Evolutionary conservation across 371 early-diverging fungal genomes (phyloP), one percentile per base, ranked within the genome.

Genomic region (Rhizopus delemar): DNA sequence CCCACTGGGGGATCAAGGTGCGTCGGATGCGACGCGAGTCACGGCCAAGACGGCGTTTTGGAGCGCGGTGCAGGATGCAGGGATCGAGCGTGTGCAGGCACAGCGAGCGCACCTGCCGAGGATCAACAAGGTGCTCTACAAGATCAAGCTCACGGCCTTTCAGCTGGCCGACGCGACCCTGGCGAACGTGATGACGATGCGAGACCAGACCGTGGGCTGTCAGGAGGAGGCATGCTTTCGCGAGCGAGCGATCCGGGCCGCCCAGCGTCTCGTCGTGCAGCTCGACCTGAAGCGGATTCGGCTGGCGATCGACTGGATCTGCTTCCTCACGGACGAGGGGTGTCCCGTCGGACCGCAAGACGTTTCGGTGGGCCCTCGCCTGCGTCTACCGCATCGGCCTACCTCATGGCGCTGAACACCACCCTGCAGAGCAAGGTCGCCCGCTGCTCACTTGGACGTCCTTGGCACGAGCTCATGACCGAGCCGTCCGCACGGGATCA

Each of bases 321-420:
- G 86, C 55, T 95, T 95, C 58, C 84, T 89, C 35, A 83, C 82
- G 34, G 87, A 88, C 51, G 91, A 91, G 55, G 55, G 91, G 92
- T 64, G 81, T 83, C 43, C 89, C 88, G 0, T 84, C 84, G 9
- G 91, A 91, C 49, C 77, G 87, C 22, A 90, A 89, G 64, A 95
- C 94, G 0, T 91, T 93, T 75, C 84, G 92, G 28, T 95, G 95
- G 95, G 90, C 94, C 2, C 81, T 95, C 2, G 91, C 92, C 65
- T 91, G 91, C 67, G 89, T 91, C 2, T 89, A 91, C 86, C 70
- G 82, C 15, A 85, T 89, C 75, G 46, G 84, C 83, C 56, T 85
- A 86, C 31, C 86, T 93, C 43, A 76, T 88, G 5, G 81, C 85
- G 4, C 68, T 90, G 60, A 78, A 70, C 4, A 75, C 75, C 2